These are phyloP conservation scores for Cicer yamashitae DNA, from an alignment of 306 rosid species.

Conservation along the genomic window DNA sequence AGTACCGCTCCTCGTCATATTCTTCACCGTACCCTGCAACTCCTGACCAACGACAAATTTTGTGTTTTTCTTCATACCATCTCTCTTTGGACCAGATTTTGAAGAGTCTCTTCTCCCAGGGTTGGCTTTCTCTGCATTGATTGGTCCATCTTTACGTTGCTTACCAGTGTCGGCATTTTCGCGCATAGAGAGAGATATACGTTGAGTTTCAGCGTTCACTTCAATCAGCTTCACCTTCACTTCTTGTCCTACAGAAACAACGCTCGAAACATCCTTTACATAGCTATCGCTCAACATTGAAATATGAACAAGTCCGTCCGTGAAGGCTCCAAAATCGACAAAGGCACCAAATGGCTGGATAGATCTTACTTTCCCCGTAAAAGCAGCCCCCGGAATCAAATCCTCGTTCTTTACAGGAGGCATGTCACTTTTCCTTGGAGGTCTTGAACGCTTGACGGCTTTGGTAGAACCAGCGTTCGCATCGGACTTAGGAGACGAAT, in stretches of 20 bases:
- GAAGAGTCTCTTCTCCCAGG: constrained; percentile 65
- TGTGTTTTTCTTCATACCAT: constrained; percentile 57
- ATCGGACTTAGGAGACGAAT: constrained; percentile 53
- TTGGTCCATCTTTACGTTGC: constrained; percentile 62
- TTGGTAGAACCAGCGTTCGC: constrained; percentile 48
- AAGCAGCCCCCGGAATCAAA: constrained; percentile 80
- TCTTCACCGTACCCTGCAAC: constrained; percentile 86
- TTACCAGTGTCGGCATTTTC: constrained; percentile 60
- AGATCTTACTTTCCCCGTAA: constrained; percentile 94
- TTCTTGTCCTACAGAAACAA: constrained; percentile 98
- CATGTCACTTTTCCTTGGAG: constrained; percentile 87
- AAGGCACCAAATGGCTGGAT: constrained; percentile 97
- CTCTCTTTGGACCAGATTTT: constrained; percentile 63
- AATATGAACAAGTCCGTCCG: constrained; percentile 96
- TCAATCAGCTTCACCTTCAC: constrained; percentile 90
- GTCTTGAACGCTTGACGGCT: constrained; percentile 59
- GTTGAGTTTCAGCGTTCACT: constrained; percentile 72
- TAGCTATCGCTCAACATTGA: constrained; percentile 86
- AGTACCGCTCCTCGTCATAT: constrained; percentile 77
- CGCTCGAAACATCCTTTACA: constrained; percentile 81
- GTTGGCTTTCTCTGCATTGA: constrained; percentile 59
- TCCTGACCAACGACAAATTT: constrained; percentile 82
- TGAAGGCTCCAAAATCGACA: constrained; percentile 93
- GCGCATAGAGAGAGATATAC: constrained; percentile 96
- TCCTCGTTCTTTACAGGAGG: constrained; percentile 86